Evolutionary conservation across 2,329 filamentous ascomycete genomes (phyloP).

Genomic region (Curvularia lunata): DNA sequence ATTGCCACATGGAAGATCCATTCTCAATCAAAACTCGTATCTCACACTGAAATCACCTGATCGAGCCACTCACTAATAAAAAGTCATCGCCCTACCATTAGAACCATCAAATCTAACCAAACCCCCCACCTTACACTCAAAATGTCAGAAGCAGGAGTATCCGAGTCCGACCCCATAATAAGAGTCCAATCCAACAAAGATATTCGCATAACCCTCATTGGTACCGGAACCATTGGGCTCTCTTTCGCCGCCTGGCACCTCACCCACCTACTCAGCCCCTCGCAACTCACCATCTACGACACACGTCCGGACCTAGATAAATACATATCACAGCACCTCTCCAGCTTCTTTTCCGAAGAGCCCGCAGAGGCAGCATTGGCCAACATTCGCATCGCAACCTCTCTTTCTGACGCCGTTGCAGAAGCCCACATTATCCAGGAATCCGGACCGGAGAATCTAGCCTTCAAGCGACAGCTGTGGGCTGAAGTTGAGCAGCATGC

Average conservation of each 20-base stretch:
- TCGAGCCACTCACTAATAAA: neutral
- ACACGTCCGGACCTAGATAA: conserved; percentile 55
- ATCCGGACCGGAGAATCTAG: conserved; percentile 62
- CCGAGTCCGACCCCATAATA: neutral
- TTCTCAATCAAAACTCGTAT: neutral
- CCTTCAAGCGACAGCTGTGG: conserved; percentile 62
- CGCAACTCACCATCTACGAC: conserved; percentile 58
- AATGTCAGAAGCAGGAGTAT: conserved; percentile 14
- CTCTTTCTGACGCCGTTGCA: conserved; percentile 53
- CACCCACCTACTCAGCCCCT: conserved; percentile 48
- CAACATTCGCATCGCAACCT: conserved; percentile 43
- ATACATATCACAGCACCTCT: conserved; percentile 54
- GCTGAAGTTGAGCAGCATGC: conserved; percentile 57
- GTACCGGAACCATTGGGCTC: conserved; percentile 60
- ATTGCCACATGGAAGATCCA: conserved; percentile 1
- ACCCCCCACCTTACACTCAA: conserved; percentile 2
- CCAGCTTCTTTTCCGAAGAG: conserved; percentile 49
- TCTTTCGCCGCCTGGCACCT: conserved; percentile 64
- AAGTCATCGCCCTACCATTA: neutral
- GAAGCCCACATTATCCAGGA: conserved; percentile 63
- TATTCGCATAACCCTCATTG: conserved; percentile 51
- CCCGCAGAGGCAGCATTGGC: conserved; percentile 25
- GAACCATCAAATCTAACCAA: neutral
- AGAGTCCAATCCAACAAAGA: conserved; percentile 13
- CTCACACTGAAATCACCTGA: neutral